Evolutionary conservation across 2,329 filamentous ascomycete genomes (phyloP), one percentile per base, ranked within the genome.

Genomic region (Alternaria rosae): DNA sequence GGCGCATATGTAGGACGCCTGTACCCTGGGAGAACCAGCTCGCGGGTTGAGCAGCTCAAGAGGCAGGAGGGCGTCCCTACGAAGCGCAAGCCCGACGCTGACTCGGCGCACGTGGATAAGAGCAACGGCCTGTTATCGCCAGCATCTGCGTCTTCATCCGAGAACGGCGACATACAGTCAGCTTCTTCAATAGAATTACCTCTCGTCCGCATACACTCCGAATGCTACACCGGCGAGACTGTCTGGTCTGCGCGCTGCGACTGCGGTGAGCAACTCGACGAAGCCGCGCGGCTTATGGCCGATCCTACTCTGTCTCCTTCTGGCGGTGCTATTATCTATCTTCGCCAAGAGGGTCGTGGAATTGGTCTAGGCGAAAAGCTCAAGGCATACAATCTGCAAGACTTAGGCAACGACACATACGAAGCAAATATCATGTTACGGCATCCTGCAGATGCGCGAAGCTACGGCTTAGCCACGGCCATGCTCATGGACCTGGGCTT

Each of bases 151-250:
- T 61, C 70, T 0, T 72, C 73, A 5, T 74, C 73, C n/a, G 75
- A 75, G 13, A 70, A 68, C 23, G 74, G 74, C 26, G 72, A 75
- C n/a, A 59, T 57, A 3, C 67, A 69, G 28, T 64, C 71, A 17
- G 67, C 75, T 8, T 64, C 73, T 1, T 73, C 77, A 5, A 69
- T 76, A 4, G 76, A 79, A 12, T 80, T 91, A 1, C 92, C 95
- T 0, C 84, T 99, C 41, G 94, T 99, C 48, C 88, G 95, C 59
- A 99, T 99, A 76, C 95, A 99, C 79, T 97, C 92, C 4, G 95
- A 99, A 80, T 99, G 95, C 82, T 99, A 99, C 80, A 99, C 95
- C 0, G 95, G 95, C 61, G 95, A 99, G 84, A 99, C 95, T 1
- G 95, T 96, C 1, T 98, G 95, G 95, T 97, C 94, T 8, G 94